phyloP scores from a whole-genome alignment of 176 grass and related monocot genomes.

The Microstegium vimineum region DNA sequence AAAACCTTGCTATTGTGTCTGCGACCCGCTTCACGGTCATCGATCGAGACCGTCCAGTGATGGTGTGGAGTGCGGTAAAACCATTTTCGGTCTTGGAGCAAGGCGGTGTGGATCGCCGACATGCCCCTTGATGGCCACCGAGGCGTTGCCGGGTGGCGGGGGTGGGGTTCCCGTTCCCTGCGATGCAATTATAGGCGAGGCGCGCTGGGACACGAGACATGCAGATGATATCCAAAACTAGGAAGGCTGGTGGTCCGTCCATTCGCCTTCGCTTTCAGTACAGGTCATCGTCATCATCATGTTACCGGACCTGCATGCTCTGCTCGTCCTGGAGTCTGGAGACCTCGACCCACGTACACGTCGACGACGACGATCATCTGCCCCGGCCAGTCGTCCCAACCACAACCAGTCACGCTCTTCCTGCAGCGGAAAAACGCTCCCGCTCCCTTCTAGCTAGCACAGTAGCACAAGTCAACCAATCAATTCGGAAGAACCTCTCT shows the following conservation, averaged over 20 bases:
- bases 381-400: background rate
- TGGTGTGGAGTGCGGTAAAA: background rate
- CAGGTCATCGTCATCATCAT: slow-evolving; percentile 27
- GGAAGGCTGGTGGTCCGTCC: slow-evolving; percentile 36
- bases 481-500: no score
- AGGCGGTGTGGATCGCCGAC: slow-evolving; percentile 4
- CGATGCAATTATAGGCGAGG: slow-evolving; percentile 17
- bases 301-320: background rate
- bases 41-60: no score
- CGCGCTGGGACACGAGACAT: background rate
- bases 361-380: background rate
- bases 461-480: no score
- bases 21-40: no score
- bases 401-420: background rate
- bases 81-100: background rate
- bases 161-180: background rate
- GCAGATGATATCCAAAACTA: slow-evolving; percentile 37
- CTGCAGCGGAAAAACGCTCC: background rate
- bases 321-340: no score
- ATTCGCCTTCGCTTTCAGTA: slow-evolving; percentile 31
- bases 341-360: background rate
- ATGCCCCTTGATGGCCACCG: slow-evolving; percentile 29
- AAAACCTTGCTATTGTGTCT: no score
- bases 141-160: slow-evolving; percentile 20
- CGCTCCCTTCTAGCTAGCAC: no score